Evolutionary conservation across 805 yeast species (phyloP).

Genomic region (Teunomyces cretensis): DNA sequence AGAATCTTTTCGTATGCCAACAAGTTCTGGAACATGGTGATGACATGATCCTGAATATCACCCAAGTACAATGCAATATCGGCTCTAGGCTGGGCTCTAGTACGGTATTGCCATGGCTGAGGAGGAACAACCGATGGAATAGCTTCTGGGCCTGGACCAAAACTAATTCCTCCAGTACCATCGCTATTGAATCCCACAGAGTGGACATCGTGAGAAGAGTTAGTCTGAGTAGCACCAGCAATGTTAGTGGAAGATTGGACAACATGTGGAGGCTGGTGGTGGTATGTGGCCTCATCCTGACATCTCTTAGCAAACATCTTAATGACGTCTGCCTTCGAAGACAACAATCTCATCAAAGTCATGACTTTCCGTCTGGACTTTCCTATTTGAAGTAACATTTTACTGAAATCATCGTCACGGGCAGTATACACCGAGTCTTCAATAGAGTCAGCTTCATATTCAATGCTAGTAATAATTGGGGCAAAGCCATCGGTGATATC

Average conservation of each 20-base stretch:
- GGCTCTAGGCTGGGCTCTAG: conserved; percentile 23
- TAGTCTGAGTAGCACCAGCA: conserved; percentile 6
- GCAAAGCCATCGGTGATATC: conserved; percentile 32
- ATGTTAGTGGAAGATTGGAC: conserved; percentile 14
- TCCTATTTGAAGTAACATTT: conserved; percentile 25
- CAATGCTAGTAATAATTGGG: conserved; percentile 28
- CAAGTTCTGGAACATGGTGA: conserved; percentile 30
- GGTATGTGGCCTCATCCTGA: conserved; percentile 23
- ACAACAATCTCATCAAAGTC: conserved; percentile 30
- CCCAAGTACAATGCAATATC: conserved; percentile 30
- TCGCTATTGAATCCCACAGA: conserved; percentile 15
- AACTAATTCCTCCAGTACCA: conserved; percentile 26
- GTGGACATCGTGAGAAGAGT: neutral
- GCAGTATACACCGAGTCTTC: conserved; percentile 28
- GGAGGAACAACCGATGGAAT: conserved; percentile 14
- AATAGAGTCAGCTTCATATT: conserved; percentile 29
- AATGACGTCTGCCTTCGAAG: conserved; percentile 30
- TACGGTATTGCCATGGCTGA: conserved; percentile 6
- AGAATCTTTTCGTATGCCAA: conserved; percentile 29
- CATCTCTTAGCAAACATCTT: conserved; percentile 30
- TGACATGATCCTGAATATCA: conserved; percentile 33
- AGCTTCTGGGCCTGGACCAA: conserved; percentile 38
- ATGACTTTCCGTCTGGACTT: conserved; percentile 28
- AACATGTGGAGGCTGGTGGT: conserved; percentile 4
- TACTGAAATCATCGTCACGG: conserved; percentile 20